Conservation (phyloP, 140 eudicot species). For the Erigeron philadelphicus region DNA sequence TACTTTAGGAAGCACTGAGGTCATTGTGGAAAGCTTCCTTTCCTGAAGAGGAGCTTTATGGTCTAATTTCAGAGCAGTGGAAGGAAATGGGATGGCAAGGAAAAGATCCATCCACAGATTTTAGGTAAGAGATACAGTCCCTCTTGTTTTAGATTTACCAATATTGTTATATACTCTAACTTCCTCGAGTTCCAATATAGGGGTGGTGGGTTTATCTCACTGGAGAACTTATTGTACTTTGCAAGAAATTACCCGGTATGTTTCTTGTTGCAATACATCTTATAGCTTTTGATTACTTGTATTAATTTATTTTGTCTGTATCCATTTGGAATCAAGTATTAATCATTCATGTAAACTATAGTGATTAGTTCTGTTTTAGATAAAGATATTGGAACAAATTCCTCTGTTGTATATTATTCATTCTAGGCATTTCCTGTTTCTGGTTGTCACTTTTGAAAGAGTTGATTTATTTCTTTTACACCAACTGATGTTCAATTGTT, state of each 20-base stretch:
- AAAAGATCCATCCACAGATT: conserved; percentile 95
- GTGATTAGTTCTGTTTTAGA: neutral
- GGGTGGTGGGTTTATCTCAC: conserved; percentile 97
- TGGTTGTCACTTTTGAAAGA: neutral
- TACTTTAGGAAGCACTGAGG: conserved; percentile 60
- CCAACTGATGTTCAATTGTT: conserved; percentile 1
- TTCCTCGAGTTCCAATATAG: conserved; percentile 36
- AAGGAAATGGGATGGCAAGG: conserved; percentile 99
- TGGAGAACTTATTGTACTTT: conserved; percentile 86
- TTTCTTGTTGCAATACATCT: conserved; percentile 19
- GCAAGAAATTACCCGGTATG: conserved; percentile 76
- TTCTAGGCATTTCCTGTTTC: neutral
- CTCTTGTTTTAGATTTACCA: neutral
- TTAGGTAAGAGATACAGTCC: conserved; percentile 41
- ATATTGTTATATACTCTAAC: conserved; percentile 15
- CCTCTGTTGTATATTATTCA: neutral
- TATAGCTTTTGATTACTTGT: conserved; percentile 6
- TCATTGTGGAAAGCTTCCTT: conserved; percentile 87
- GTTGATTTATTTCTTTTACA: conserved; percentile 1
- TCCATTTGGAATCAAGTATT: conserved; percentile 1
- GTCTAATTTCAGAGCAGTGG: conserved; percentile 90
- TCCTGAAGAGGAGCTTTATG: conserved; percentile 68
- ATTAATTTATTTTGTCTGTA: neutral
- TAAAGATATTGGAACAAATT: neutral
- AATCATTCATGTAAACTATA: neutral